Conservation (phyloP, 2,329 filamentous ascomycete species). For the Diaporthe destruens region DNA sequence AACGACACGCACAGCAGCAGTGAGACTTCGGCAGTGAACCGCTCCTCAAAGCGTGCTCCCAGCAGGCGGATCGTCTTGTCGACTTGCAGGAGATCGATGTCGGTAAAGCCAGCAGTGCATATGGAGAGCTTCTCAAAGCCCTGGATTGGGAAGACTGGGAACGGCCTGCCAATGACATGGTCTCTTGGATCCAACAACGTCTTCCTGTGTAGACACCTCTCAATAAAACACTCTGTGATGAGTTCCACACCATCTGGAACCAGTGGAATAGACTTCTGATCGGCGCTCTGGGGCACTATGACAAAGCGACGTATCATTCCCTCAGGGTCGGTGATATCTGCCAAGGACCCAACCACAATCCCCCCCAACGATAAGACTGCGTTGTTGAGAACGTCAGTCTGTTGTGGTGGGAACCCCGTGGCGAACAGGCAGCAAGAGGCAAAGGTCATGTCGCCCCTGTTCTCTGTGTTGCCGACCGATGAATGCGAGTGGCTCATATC, state of each 20-base stretch:
- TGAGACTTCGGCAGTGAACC: constrained; percentile 77
- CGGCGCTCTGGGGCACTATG: constrained; percentile 66
- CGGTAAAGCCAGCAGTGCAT: constrained; percentile 84
- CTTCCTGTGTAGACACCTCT: constrained; percentile 86
- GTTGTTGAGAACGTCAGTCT: constrained; percentile 61
- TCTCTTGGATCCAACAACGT: constrained; percentile 70
- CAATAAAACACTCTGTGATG: constrained; percentile 94
- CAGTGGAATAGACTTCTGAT: constrained; percentile 58
- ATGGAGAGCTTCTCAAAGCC: constrained; percentile 79
- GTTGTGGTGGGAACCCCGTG: constrained; percentile 68
- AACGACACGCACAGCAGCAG: constrained; percentile 80
- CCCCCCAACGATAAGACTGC: constrained; percentile 64
- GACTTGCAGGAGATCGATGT: constrained; percentile 87
- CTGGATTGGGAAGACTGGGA: constrained; percentile 76
- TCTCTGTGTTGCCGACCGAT: constrained; percentile 45
- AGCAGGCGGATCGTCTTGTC: constrained; percentile 81
- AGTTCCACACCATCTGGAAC: constrained; percentile 58
- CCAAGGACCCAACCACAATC: constrained; percentile 56
- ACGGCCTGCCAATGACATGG: constrained; percentile 82
- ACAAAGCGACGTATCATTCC: constrained; percentile 58
- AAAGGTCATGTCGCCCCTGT: constrained; percentile 61
- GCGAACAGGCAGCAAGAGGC: constrained; percentile 69
- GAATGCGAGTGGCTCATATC: constrained; percentile 30
- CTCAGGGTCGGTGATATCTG: constrained; percentile 53
- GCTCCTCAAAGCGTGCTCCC: constrained; percentile 85